phyloP scores from a whole-genome alignment of 2,329 filamentous ascomycete genomes.

The Epichloe festucae region DNA sequence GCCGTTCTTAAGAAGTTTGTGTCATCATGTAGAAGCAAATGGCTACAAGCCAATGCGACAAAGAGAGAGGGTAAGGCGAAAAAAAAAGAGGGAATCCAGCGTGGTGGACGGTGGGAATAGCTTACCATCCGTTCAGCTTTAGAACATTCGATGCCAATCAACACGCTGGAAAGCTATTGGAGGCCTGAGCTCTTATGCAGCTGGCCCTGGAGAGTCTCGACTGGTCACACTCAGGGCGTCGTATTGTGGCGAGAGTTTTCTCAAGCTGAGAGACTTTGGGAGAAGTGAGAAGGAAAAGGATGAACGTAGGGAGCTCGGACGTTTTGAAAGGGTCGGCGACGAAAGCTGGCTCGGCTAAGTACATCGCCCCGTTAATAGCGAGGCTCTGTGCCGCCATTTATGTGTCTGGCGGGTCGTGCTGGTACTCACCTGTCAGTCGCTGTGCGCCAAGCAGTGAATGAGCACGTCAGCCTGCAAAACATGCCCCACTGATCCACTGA shows the following conservation, averaged over 20 bases:
- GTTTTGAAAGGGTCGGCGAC: neutral
- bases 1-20: slow-evolving; percentile 49
- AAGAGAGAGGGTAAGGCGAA: slow-evolving; percentile 1
- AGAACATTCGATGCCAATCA: neutral
- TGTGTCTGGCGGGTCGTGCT: slow-evolving; percentile 14
- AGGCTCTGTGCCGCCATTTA: slow-evolving; percentile 15
- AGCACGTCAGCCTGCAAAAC: slow-evolving; percentile 9
- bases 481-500: slow-evolving; percentile 6
- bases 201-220: too few species aligned
- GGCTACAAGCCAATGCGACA: slow-evolving; percentile 1
- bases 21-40: slow-evolving; percentile 36
- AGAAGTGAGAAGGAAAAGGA: neutral
- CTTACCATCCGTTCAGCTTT: slow-evolving; percentile 1
- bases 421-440: neutral
- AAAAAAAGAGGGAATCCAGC: neutral
- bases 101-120: slow-evolving; percentile 1
- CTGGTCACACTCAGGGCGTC: neutral
- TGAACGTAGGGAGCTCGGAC: neutral
- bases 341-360: slow-evolving; percentile 5
- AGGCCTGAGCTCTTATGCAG: too few species aligned
- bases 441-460: neutral
- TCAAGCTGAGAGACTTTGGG: neutral
- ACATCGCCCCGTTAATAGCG: slow-evolving; percentile 9
- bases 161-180: too few species aligned
- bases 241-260: neutral